Conservation (phyloP, 2,329 filamentous ascomycete species). For the Neofusicoccum laricinum region DNA sequence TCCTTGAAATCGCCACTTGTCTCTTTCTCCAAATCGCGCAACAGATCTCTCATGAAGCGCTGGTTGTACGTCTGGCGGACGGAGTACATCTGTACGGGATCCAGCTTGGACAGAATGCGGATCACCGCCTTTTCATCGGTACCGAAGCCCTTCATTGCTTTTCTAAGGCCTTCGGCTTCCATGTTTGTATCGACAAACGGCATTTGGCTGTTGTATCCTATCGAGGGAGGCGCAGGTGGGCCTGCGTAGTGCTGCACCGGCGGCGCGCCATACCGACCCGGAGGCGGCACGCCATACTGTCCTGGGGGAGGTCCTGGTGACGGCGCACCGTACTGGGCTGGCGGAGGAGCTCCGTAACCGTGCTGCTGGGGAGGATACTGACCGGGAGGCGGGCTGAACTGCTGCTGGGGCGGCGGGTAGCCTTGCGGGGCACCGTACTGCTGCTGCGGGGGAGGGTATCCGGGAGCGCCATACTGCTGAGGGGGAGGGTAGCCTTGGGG, state of each 20-base stretch:
- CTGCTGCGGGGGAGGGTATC: slow-evolving; percentile 3
- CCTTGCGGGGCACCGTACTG: slow-evolving; percentile 22
- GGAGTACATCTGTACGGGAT: slow-evolving; percentile 70
- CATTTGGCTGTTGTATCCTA: slow-evolving; percentile 69
- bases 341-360: slow-evolving; percentile 30
- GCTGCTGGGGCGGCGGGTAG: slow-evolving; percentile 20
- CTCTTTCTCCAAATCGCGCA: slow-evolving; percentile 75
- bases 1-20: slow-evolving; percentile 71
- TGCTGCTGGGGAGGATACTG: slow-evolving; percentile 32
- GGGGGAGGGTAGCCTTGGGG: slow-evolving; percentile 26
- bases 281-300: slow-evolving; percentile 26
- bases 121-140: slow-evolving; percentile 82
- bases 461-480: slow-evolving; percentile 21
- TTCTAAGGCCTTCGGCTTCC: slow-evolving; percentile 69
- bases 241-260: slow-evolving; percentile 29
- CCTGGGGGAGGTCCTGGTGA: slow-evolving; percentile 20
- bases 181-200: slow-evolving; percentile 64
- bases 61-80: slow-evolving; percentile 61
- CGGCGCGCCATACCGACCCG: slow-evolving; percentile 37
- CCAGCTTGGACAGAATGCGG: slow-evolving; percentile 64
- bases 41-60: slow-evolving; percentile 63
- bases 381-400: slow-evolving; percentile 20
- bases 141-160: slow-evolving; percentile 91
- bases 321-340: slow-evolving; percentile 38
- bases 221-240: slow-evolving; percentile 60